A percentile compares a stretch with the other conserved stretches of the same genome.
Conservation (phyloP, 2,329 filamentous ascomycete genomes). For the Ceratocystis lukuohia region DNA sequence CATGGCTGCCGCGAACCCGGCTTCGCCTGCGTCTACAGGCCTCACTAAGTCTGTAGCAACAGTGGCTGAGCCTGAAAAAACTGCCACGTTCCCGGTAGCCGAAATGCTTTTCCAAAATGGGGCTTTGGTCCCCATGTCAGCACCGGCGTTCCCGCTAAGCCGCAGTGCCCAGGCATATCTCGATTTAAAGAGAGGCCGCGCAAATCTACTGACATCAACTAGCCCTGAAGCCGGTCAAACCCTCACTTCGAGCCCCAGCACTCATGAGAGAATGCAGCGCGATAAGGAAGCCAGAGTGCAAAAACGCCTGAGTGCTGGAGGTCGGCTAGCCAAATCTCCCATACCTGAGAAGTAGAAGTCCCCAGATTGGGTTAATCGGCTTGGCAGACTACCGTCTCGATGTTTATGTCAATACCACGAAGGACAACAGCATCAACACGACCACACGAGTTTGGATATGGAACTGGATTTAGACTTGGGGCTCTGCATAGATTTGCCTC, state of each 20-base stretch:
- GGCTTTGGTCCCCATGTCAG: slow-evolving; percentile 62
- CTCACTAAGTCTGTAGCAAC: slow-evolving; percentile 26
- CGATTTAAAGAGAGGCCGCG: slow-evolving; percentile 55
- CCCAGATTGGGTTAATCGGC: slow-evolving; percentile 21
- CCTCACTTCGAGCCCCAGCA: slow-evolving; percentile 36
- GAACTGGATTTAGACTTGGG: neutral
- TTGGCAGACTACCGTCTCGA: slow-evolving; percentile 17
- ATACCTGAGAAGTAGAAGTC: slow-evolving; percentile 48
- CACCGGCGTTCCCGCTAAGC: slow-evolving; percentile 74
- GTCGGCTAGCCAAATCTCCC: slow-evolving; percentile 52
- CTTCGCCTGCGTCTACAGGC: slow-evolving; percentile 46
- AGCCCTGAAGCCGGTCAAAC: slow-evolving; percentile 34
- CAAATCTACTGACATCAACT: slow-evolving; percentile 32
- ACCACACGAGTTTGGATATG: neutral
- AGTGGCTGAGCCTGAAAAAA: slow-evolving; percentile 35
- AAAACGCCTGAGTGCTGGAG: slow-evolving; percentile 67
- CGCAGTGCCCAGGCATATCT: slow-evolving; percentile 69
- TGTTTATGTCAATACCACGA: slow-evolving; percentile 10
- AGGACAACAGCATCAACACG: neutral
- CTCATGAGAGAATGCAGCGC: slow-evolving; percentile 35
- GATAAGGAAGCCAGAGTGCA: slow-evolving; percentile 58
- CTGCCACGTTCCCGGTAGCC: slow-evolving; percentile 69
- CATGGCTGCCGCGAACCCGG: slow-evolving; percentile 82
- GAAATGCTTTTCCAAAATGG: slow-evolving; percentile 90
- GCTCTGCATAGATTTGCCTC: neutral